Percentiles rank a stretch among this genome's conserved stretches.
Conservation (phyloP, 2,329 filamentous ascomycete species). For the Coniochaeta pulveracea region DNA sequence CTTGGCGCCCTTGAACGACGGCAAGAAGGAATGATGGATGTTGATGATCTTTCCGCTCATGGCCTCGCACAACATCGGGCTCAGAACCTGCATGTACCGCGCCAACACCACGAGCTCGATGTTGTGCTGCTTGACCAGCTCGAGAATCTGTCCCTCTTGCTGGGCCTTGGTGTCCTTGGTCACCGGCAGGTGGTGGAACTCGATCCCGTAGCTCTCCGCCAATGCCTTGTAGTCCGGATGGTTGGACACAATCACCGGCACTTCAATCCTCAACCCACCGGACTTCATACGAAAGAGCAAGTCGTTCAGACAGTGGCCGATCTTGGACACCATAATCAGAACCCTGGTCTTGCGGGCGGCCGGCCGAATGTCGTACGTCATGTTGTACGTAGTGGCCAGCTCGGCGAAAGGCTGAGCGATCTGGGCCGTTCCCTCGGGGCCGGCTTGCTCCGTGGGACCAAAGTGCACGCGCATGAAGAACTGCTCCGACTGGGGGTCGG, state of each 20-base stretch:
- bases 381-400: conserved; percentile 51
- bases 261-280: conserved; percentile 62
- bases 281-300: conserved; percentile 69
- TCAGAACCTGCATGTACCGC: conserved; percentile 81
- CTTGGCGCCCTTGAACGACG: conserved; percentile 78
- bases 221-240: conserved; percentile 62
- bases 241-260: conserved; percentile 73
- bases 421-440: conserved; percentile 31
- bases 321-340: conserved; percentile 84
- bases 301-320: conserved; percentile 77
- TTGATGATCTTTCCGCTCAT: conserved; percentile 88
- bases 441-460: conserved; percentile 36
- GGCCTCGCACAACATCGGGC: conserved; percentile 59
- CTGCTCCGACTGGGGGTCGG: conserved; percentile 58
- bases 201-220: conserved; percentile 62
- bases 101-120: conserved; percentile 74
- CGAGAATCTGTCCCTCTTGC: conserved; percentile 62
- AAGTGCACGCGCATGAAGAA: conserved; percentile 91
- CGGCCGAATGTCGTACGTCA: conserved; percentile 62
- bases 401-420: conserved; percentile 44
- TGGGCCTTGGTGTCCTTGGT: conserved; percentile 64
- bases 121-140: conserved; percentile 54
- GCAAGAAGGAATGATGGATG: conserved; percentile 82
- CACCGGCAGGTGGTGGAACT: conserved; percentile 73
- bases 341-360: conserved; percentile 61